phyloP scores from a whole-genome alignment of 768 basidiomycete species.

The Trametes villosa region DNA sequence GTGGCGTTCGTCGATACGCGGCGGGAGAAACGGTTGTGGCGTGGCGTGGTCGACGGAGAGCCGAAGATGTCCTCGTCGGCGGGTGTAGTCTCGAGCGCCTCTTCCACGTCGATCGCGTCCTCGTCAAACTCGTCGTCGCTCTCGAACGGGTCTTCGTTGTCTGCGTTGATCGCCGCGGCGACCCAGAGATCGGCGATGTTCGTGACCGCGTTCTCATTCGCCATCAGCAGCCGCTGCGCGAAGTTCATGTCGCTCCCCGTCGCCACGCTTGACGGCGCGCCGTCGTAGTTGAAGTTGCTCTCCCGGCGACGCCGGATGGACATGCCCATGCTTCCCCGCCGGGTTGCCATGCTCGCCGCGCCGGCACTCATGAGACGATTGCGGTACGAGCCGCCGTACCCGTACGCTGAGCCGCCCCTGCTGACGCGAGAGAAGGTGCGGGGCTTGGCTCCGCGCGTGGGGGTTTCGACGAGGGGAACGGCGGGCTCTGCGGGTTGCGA shows the following conservation, averaged over 20 bases:
- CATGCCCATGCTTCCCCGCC: constrained; percentile 59
- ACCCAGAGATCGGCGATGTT: constrained; percentile 98
- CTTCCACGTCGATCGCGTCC: constrained; percentile 30
- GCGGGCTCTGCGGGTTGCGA: constrained; percentile 40
- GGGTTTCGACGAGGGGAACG: constrained; percentile 50
- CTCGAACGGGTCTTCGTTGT: constrained; percentile 81
- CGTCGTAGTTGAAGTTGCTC: constrained; percentile 47
- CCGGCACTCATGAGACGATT: constrained; percentile 59
- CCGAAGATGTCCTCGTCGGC: constrained; percentile 34
- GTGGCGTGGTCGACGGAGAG: constrained; percentile 14
- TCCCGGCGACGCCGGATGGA: constrained; percentile 56
- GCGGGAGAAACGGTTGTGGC: constrained; percentile 28
- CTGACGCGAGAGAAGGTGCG: constrained; percentile 58
- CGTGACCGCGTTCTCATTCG: constrained; percentile 93
- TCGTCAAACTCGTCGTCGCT: constrained; percentile 45
- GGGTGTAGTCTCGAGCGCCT: constrained; percentile 35
- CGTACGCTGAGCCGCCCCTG: constrained; percentile 79
- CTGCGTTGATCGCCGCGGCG: constrained; percentile 93
- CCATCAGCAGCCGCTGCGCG: constrained; percentile 85
- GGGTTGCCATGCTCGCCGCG: constrained; percentile 27
- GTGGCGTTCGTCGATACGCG: constrained; percentile 17
- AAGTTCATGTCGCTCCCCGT: constrained; percentile 73
- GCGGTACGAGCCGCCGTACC: constrained; percentile 64
- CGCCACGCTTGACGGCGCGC: constrained; percentile 42
- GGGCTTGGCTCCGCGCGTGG: constrained; percentile 33